Evolutionary conservation across 2,329 filamentous ascomycete species (phyloP), one percentile per base, ranked within the genome.

Genomic region (Drechslerella stenobrocha): DNA sequence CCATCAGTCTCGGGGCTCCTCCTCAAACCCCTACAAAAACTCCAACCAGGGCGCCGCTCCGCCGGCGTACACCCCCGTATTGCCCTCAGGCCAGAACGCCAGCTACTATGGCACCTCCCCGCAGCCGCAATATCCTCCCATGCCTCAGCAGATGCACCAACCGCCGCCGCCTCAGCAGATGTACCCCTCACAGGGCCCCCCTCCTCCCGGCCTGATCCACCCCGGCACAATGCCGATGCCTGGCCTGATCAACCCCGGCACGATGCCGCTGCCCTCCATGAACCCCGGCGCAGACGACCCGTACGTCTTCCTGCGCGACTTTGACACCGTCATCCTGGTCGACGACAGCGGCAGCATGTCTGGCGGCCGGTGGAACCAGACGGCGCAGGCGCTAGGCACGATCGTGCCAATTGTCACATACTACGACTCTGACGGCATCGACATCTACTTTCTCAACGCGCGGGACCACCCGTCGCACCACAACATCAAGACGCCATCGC

Each of bases 301-400:
- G 1, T 93, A 89, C 74, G 82, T 84, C 1, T 95, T 95, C 75
- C 84, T 97, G 3, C 76, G 78, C 40, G 81, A 81, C 13, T 96
- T 96, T 75, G 90, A 97, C 77, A 96, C 90, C 28, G 78, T 92
- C 58, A 91, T 97, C 75, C 78, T 97, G 1, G 89, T 97, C 74
- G 92, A 97, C 75, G 92, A 97, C 78, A 90, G 87, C n/a, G 84
- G 84, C 3, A 91, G 87, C 72, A 97, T 97, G 92, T 79, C 80
- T 0, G 89, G 87, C 13, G 44, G 65, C 6, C 70, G 72, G 18
- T 97, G 92, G 92, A 76, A 78, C 9, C 88, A 96, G 76, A 88
- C 89, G 0, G 78, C 81, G 23, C 79, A 81, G 6, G 89, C 87
- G 0, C 82, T 97, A 1, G 78, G 81, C 28, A 80, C 84, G 47